Percentiles rank a stretch among this genome's conserved stretches.
These are phyloP conservation scores for Fusarium penzigii DNA, from an alignment of 2,329 filamentous ascomycete species.

Conservation along the genomic window DNA sequence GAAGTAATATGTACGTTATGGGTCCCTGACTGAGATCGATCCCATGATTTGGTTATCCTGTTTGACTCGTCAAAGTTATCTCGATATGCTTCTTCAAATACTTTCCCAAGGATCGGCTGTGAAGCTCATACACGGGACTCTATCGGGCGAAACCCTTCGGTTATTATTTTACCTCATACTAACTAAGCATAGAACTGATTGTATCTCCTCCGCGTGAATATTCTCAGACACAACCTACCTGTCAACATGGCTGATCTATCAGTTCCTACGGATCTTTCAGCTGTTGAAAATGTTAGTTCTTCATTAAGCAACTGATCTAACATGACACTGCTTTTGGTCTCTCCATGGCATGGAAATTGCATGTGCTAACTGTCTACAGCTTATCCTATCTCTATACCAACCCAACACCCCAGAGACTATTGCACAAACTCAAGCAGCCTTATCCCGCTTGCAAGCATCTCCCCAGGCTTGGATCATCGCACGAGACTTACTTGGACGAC, in stretches of 20 bases:
- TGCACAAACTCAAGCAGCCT: conserved; percentile 63
- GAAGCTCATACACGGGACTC: neutral
- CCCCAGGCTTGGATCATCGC: conserved; percentile 84
- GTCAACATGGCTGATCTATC: neutral
- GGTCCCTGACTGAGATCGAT: too few species aligned
- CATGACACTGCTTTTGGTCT: neutral
- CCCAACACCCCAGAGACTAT: conserved; percentile 51
- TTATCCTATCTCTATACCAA: conserved; percentile 56
- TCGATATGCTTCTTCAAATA: neutral
- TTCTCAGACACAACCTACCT: neutral
- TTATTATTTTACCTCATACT: neutral
- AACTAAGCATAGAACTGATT: neutral
- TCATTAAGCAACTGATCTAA: neutral
- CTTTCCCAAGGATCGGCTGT: neutral
- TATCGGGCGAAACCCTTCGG: neutral
- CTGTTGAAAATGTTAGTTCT: neutral
- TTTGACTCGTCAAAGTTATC: neutral
- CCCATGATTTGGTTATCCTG: neutral
- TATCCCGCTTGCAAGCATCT: conserved; percentile 79
- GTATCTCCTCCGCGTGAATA: neutral
- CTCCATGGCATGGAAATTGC: neutral
- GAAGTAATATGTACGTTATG: too few species aligned
- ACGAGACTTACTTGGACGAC: conserved; percentile 68
- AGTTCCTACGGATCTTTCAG: neutral
- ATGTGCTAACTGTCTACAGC: conserved; percentile 29